Evolutionary conservation across 78 protist species (phyloP), one percentile per base, ranked within the genome.

Genomic region (Chrysochromulina tobinii): DNA sequence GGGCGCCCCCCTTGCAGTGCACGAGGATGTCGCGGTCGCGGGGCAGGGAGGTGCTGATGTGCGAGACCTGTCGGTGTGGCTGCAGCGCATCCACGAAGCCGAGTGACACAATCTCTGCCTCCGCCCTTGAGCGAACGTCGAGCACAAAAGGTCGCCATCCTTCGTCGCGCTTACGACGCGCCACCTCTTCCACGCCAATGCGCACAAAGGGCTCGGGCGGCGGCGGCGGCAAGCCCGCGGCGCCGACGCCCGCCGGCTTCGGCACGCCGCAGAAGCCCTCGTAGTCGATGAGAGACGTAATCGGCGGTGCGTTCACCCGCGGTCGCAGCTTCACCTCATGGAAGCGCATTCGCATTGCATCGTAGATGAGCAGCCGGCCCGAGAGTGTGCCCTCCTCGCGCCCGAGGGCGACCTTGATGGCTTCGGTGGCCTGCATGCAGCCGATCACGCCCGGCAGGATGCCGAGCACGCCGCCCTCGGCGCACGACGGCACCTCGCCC

Each of bases 361-460:
- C 54, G 69, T 23, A 53, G 21, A 25, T 7, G 23, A 53, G 61
- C 48, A 59, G 59, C 21, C 48, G 27, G 57, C 89, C 72, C 53
- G 51, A 75, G 72, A 85, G 53, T n/a, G 67, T 55, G 27, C 20
- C 17, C 38, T 68, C 61, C 17, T 48, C 81, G 51, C 1, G 1
- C 15, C 54, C 54, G 69, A 59, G 25, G 8, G 67, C 7, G 14
- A 95, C 0, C 92, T 97, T 96, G 66, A 94, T n/a, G n/a, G 57
- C 94, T 75, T 97, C 98, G 25, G 96, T 50, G 14, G 98, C 98
- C 81, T 97, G 98, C 1, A 97, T 84, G 61, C 92, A 64, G 11
- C 98, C 98, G 50, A 97, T 93, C 20, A 94, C 92, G n/a, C 98
- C 98, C 7, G 96, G 94, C 23, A 95, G 88, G 9, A 81, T 23